Conservation (phyloP, 2,329 filamentous ascomycete species). For the Fusarium tanahbumbuense region DNA sequence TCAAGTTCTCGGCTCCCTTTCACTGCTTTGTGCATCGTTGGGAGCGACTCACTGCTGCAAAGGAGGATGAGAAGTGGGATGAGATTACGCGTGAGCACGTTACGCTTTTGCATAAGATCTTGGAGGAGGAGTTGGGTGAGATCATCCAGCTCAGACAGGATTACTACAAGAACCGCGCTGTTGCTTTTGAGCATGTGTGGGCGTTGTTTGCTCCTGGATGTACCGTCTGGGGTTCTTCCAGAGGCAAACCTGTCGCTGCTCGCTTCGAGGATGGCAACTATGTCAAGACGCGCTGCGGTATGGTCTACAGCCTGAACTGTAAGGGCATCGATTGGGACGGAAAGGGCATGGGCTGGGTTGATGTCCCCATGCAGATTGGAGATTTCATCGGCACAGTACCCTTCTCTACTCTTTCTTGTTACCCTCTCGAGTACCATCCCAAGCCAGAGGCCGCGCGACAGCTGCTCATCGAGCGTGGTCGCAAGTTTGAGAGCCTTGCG, state of each 20-base stretch:
- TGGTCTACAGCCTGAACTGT: slow-evolving; percentile 54
- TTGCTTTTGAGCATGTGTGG: slow-evolving; percentile 65
- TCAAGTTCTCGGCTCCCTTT: slow-evolving; percentile 71
- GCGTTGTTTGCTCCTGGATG: slow-evolving; percentile 64
- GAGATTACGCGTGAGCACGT: slow-evolving; percentile 58
- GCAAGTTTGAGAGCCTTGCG: slow-evolving; percentile 58
- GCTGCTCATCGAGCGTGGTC: slow-evolving; percentile 55
- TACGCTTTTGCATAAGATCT: slow-evolving; percentile 58
- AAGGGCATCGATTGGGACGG: slow-evolving; percentile 63
- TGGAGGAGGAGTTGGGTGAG: slow-evolving; percentile 64
- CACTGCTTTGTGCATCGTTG: slow-evolving; percentile 75
- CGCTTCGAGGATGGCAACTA: slow-evolving; percentile 55
- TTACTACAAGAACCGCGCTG: slow-evolving; percentile 63
- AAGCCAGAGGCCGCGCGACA: slow-evolving; percentile 51
- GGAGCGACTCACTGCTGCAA: slow-evolving; percentile 58
- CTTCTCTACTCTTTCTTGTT: slow-evolving; percentile 58
- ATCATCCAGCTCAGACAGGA: slow-evolving; percentile 63
- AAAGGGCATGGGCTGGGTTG: slow-evolving; percentile 57
- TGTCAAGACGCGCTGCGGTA: slow-evolving; percentile 53
- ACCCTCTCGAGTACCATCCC: slow-evolving; percentile 59
- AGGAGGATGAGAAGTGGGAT: slow-evolving; percentile 57
- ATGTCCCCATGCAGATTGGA: slow-evolving; percentile 51
- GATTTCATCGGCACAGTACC: slow-evolving; percentile 58
- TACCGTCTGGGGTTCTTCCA: slow-evolving; percentile 54
- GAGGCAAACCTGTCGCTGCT: slow-evolving; percentile 55